phyloP scores from a whole-genome alignment of 176 grass and related monocot genomes.

The Rhynchospora pubera region DNA sequence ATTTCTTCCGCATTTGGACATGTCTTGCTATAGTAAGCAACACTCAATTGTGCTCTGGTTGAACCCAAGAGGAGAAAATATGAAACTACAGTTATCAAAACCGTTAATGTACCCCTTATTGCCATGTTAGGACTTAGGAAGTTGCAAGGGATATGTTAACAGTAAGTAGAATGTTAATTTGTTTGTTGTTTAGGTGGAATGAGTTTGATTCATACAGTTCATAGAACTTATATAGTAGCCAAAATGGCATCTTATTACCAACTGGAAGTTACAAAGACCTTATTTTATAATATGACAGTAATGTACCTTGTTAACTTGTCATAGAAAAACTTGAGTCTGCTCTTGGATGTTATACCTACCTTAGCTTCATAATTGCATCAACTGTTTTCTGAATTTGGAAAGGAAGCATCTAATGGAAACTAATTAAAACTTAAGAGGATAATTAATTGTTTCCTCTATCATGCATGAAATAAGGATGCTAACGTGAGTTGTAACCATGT shows the following conservation, averaged over 20 bases:
- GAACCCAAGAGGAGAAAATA: slow-evolving; percentile 15
- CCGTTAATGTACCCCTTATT: not conserved
- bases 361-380: not conserved
- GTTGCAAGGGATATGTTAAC: not conserved
- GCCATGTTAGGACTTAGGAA: not conserved
- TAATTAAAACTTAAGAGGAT: not conserved
- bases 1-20: slow-evolving; percentile 54
- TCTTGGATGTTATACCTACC: slow-evolving; percentile 8
- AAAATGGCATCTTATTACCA: not conserved
- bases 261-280: not conserved
- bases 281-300: not conserved
- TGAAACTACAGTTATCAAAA: not conserved
- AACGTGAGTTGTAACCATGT: slow-evolving; percentile 17
- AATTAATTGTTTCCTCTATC: not conserved
- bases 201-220: not conserved
- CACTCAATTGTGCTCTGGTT: slow-evolving; percentile 29
- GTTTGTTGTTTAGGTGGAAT: not conserved
- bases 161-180: not conserved
- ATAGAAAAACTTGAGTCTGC: not conserved
- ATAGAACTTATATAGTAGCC: not conserved
- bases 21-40: slow-evolving; percentile 52
- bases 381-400: not conserved
- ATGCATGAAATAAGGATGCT: not conserved
- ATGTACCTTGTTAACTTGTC: not conserved
- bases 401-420: not conserved